Evolutionary conservation across 495 filamentous ascomycete genomes (phyloP).

Genomic region (Trichodelitschia bisporula): DNA sequence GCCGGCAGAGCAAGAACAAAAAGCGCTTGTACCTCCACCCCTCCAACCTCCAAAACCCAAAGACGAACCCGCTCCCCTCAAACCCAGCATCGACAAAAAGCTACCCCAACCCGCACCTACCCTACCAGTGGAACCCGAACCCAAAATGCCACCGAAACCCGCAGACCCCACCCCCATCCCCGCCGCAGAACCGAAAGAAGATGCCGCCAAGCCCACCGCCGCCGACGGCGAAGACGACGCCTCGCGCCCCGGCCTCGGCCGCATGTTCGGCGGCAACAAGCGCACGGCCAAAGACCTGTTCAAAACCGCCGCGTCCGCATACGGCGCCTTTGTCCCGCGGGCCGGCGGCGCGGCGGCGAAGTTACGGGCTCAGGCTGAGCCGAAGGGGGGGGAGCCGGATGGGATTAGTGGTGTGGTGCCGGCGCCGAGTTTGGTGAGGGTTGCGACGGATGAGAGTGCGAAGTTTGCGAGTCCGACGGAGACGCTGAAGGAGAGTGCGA

Average conservation of each 20-base stretch:
- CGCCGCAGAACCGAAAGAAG: too few relatives aligned
- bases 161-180: too few relatives aligned
- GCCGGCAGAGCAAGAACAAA: too few relatives aligned
- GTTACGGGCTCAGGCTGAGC: conserved; percentile 32
- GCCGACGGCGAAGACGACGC: conserved; percentile 28
- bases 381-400: conserved; percentile 36
- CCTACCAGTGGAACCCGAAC: conserved; percentile 1
- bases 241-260: conserved; percentile 57
- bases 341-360: conserved; percentile 61
- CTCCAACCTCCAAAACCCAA: neutral
- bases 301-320: conserved; percentile 63
- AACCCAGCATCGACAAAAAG: neutral
- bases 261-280: conserved; percentile 70
- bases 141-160: too few relatives aligned
- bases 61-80: neutral
- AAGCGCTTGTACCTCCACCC: too few relatives aligned
- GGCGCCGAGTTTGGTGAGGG: too few relatives aligned
- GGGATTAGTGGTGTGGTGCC: conserved; percentile 74
- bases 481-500: conserved; percentile 3
- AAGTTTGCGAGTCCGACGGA: conserved; percentile 6
- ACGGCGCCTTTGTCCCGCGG: conserved; percentile 61
- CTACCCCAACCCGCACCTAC: neutral
- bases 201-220: too few relatives aligned
- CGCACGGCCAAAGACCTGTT: conserved; percentile 43
- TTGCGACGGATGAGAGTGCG: conserved; percentile 7